Conservation (phyloP, 345 rosid species). For the Eucalyptus curtisii region DNA sequence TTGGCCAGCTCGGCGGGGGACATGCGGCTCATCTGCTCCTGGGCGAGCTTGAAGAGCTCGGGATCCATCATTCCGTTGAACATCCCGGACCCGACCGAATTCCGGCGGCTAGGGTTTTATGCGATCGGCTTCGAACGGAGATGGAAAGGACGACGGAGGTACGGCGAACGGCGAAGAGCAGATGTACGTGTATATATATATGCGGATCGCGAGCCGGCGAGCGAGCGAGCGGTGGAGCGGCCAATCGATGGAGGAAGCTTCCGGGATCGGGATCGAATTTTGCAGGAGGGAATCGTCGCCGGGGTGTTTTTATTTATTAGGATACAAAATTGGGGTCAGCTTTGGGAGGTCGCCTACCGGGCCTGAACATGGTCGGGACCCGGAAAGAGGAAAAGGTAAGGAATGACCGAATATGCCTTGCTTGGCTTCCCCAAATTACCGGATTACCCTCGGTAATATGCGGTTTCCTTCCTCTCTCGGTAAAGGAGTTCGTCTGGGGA, state of each 20-base stretch:
- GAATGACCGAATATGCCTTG: neutral
- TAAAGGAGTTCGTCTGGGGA: neutral
- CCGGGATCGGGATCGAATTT: neutral
- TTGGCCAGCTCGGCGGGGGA: constrained; percentile 68
- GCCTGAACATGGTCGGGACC: neutral
- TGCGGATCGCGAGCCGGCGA: neutral
- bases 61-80: constrained; percentile 95
- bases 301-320: neutral
- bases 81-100: constrained; percentile 9
- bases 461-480: neutral
- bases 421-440: neutral
- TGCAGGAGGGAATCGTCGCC: neutral
- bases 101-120: neutral
- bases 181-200: neutral
- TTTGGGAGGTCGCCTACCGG: neutral
- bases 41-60: constrained; percentile 72
- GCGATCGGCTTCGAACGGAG: neutral
- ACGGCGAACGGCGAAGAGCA: neutral
- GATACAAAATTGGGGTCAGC: neutral
- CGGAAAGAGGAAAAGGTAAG: neutral
- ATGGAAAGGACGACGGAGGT: neutral
- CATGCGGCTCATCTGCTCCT: constrained; percentile 98
- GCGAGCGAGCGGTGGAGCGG: neutral
- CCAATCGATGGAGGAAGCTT: neutral
- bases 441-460: neutral